Conservation (phyloP, 257 asterid species). For the Scutellaria barbata region DNA sequence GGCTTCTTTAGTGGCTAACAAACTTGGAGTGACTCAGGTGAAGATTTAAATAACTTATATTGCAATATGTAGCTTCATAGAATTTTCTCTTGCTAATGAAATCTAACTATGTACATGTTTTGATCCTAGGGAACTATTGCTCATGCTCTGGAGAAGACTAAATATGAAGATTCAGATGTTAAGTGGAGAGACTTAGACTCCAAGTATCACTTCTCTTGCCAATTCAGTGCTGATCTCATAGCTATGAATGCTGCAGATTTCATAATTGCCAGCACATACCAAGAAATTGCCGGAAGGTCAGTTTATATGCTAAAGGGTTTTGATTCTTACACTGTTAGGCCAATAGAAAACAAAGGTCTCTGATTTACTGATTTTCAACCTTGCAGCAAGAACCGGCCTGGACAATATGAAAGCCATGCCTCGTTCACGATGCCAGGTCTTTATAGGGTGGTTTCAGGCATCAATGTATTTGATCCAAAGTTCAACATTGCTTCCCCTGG, state of each 20-base stretch:
- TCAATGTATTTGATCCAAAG: conserved; percentile 79
- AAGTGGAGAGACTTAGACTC: conserved; percentile 73
- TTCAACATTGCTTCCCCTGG: conserved; percentile 91
- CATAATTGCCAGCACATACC: conserved; percentile 81
- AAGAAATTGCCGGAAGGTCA: conserved; percentile 95
- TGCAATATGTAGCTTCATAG: not conserved
- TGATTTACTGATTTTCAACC: conserved; percentile 30
- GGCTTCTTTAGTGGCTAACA: conserved; percentile 75
- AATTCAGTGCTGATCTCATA: conserved; percentile 78
- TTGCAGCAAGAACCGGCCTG: conserved; percentile 69
- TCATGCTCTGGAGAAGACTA: conserved; percentile 91
- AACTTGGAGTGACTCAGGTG: conserved; percentile 83
- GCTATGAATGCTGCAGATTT: conserved; percentile 91
- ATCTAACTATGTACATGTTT: conserved; percentile 19
- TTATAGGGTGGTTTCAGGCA: conserved; percentile 74
- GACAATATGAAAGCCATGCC: conserved; percentile 87
- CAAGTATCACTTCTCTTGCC: conserved; percentile 86
- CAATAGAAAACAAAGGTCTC: conserved; percentile 18
- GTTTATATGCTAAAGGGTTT: conserved; percentile 23
- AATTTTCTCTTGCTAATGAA: not conserved
- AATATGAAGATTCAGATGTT: conserved; percentile 85
- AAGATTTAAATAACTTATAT: conserved; percentile 14
- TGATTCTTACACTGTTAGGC: conserved; percentile 18
- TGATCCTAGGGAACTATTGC: conserved; percentile 78
- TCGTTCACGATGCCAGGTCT: conserved; percentile 91